Conservation (phyloP, 768 basidiomycete species). For the Serendipita indica region DNA sequence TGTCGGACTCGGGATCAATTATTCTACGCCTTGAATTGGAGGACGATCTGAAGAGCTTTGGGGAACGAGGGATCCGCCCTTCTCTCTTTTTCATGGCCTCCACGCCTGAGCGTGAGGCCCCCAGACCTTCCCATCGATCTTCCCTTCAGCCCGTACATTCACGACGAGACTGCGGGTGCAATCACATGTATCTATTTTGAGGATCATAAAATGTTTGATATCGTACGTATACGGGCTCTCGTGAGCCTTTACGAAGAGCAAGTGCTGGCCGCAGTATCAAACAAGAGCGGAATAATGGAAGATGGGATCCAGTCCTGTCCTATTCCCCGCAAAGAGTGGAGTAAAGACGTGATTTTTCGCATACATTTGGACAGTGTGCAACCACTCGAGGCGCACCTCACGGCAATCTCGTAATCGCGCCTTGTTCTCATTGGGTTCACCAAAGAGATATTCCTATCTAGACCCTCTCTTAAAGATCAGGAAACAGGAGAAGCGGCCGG, state of each 20-base stretch:
- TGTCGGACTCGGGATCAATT: too few species aligned
- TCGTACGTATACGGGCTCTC: background rate
- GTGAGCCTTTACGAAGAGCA: background rate
- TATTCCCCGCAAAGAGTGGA: background rate
- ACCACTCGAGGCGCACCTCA: background rate
- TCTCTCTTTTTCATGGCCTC: background rate
- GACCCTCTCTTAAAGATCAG: background rate
- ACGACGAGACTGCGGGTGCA: background rate
- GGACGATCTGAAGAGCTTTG: background rate
- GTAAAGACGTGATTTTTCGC: background rate
- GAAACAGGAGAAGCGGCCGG: background rate
- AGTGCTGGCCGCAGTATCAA: background rate
- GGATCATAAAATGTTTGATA: background rate
- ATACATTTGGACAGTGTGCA: background rate
- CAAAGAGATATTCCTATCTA: background rate
- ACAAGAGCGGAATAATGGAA: too few species aligned
- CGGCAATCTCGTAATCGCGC: background rate
- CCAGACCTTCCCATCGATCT: background rate
- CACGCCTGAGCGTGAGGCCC: background rate
- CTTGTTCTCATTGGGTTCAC: background rate
- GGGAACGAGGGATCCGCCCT: background rate
- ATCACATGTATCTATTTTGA: background rate
- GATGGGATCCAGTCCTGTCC: background rate
- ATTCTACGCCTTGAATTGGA: background rate
- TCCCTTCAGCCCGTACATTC: background rate